Conservation (phyloP, 2,329 filamentous ascomycete genomes). For the Cladosporium colombiae region DNA sequence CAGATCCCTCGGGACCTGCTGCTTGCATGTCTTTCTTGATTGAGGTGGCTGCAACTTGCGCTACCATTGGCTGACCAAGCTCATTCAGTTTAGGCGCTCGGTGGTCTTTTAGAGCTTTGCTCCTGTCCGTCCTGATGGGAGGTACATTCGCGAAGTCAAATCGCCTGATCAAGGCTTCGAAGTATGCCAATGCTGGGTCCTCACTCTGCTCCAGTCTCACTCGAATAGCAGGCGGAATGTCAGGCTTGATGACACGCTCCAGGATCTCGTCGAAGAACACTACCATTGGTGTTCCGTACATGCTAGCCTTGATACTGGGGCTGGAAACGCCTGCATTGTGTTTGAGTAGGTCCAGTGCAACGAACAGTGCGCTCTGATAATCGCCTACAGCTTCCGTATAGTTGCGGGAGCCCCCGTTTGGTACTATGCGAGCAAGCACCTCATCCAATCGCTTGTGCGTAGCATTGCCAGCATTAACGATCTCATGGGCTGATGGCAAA, state of each 20-base stretch:
- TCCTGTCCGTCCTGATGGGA: conserved; percentile 8
- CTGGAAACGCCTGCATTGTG: not conserved
- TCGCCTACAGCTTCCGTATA: not conserved
- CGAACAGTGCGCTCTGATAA: conserved; percentile 11
- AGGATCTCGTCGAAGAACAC: conserved; percentile 6
- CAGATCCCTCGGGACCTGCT: not conserved
- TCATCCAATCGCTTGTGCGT: not conserved
- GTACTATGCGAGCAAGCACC: not conserved
- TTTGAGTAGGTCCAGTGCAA: conserved; percentile 10
- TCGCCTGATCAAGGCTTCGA: conserved; percentile 8
- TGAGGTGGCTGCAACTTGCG: not conserved
- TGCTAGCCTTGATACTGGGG: not conserved
- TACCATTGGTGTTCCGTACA: conserved; percentile 7
- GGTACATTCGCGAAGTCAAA: conserved; percentile 14
- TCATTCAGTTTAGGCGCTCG: not conserved
- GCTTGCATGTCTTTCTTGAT: not conserved
- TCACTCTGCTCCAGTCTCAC: not conserved
- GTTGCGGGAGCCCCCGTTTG: not conserved
- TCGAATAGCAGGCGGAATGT: not conserved
- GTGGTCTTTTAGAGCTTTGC: not conserved
- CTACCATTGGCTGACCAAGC: not conserved
- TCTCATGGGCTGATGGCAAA: not conserved
- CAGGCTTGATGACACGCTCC: conserved; percentile 7
- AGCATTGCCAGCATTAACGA: not conserved
- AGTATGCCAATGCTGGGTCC: conserved; percentile 9